phyloP scores from a whole-genome alignment of 2,329 filamentous ascomycete genomes.

The Rachicladosporium sp. region DNA sequence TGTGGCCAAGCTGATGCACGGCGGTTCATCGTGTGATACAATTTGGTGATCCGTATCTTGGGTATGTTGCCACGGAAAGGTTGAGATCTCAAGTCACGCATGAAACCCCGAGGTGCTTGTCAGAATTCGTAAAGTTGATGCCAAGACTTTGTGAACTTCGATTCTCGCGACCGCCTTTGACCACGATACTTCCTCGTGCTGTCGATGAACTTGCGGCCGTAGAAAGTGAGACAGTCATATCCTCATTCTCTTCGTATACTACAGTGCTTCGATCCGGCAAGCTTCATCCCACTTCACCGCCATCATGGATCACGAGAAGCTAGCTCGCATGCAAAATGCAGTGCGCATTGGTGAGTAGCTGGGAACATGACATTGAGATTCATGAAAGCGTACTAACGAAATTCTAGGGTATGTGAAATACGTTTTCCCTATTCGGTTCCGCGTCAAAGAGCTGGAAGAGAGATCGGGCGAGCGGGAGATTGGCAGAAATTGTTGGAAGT shows the following conservation, averaged over 20 bases:
- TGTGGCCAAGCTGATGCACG: no score
- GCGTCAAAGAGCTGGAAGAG: neutral
- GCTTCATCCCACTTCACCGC: slow-evolving; percentile 6
- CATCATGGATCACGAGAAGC: slow-evolving; percentile 53
- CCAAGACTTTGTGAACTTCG: no score
- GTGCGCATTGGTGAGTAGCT: slow-evolving; percentile 56
- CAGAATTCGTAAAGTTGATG: no score
- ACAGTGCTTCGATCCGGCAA: neutral
- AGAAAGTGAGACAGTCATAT: slow-evolving; percentile 6
- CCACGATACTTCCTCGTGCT: no score
- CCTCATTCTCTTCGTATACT: neutral
- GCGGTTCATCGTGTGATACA: no score
- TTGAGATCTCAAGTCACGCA: no score
- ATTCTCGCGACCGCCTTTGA: no score
- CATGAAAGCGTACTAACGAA: slow-evolving; percentile 13
- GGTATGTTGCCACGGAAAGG: no score
- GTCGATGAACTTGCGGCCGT: slow-evolving; percentile 5
- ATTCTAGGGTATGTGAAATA: slow-evolving; percentile 20
- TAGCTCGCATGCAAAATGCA: slow-evolving; percentile 53
- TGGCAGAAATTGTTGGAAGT: no score
- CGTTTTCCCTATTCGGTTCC: neutral
- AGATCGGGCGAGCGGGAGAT: slow-evolving; percentile 1
- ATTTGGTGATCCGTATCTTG: no score
- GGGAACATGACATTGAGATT: slow-evolving; percentile 1
- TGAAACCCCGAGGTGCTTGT: no score